Conservation (phyloP, 2,329 filamentous ascomycete genomes). For the Colletotrichum sp. region DNA sequence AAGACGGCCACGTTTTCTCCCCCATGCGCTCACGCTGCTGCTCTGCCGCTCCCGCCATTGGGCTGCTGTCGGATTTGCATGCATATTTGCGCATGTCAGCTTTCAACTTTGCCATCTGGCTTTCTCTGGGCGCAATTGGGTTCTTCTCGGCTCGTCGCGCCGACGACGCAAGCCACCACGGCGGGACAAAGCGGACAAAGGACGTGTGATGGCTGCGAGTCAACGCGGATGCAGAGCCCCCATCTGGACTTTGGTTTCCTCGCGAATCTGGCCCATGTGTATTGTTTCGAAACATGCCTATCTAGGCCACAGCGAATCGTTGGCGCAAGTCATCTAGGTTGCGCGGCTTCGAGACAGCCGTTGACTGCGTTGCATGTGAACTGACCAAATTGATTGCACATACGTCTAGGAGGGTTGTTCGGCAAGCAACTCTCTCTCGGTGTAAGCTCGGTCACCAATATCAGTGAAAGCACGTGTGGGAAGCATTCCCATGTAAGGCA, state of each 20-base stretch:
- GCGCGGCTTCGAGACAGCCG: background rate
- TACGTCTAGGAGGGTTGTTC: background rate
- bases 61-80: background rate
- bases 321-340: background rate
- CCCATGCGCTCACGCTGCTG: background rate
- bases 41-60: background rate
- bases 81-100: background rate
- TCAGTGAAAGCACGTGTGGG: background rate
- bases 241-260: background rate
- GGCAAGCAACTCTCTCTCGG: background rate
- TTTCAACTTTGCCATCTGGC: background rate
- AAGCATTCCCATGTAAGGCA: rapidly evolving
- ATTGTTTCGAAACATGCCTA: background rate
- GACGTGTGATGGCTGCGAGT: background rate
- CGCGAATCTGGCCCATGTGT: background rate
- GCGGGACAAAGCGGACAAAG: background rate
- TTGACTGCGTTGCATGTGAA: background rate
- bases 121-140: background rate
- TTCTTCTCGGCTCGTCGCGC: background rate
- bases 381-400: background rate
- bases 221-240: background rate
- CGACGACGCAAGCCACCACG: background rate
- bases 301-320: background rate
- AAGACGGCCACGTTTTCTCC: background rate
- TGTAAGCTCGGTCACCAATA: background rate